phyloP scores from a whole-genome alignment of 192 early-diverging fungal genomes.

The Helicostylum pulchrum region DNA sequence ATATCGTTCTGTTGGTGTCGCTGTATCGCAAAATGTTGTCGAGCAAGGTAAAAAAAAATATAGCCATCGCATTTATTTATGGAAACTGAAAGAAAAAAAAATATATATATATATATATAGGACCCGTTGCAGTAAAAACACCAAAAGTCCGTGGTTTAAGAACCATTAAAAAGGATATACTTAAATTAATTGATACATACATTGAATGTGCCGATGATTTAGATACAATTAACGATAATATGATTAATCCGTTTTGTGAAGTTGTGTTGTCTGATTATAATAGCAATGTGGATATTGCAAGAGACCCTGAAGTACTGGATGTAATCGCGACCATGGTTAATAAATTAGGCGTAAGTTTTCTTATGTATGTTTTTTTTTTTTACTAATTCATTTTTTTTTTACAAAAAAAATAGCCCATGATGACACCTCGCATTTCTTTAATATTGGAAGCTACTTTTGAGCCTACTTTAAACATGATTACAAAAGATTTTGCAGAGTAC shows the following conservation, averaged over 20 bases:
- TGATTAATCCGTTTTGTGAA: slow-evolving; percentile 89
- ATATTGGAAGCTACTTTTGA: slow-evolving; percentile 95
- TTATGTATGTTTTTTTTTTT: not conserved
- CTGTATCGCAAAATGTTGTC: slow-evolving; percentile 78
- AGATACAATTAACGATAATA: slow-evolving; percentile 67
- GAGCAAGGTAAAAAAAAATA: slow-evolving; percentile 51
- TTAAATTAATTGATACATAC: slow-evolving; percentile 90
- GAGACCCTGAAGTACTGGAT: slow-evolving; percentile 97
- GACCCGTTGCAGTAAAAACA: slow-evolving; percentile 82
- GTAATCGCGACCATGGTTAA: slow-evolving; percentile 86
- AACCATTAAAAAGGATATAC: slow-evolving; percentile 94
- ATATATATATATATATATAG: not conserved
- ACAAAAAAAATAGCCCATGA: slow-evolving; percentile 49
- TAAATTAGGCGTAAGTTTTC: slow-evolving; percentile 47
- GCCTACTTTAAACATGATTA: slow-evolving; percentile 98
- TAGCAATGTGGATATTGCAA: slow-evolving; percentile 81
- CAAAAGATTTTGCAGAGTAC: slow-evolving; percentile 96
- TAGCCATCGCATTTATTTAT: not conserved
- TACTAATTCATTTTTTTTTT: too few relatives aligned
- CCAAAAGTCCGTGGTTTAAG: slow-evolving; percentile 89
- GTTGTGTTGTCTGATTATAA: slow-evolving; percentile 88
- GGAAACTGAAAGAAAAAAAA: not conserved
- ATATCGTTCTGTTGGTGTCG: slow-evolving; percentile 84
- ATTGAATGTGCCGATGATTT: slow-evolving; percentile 85
- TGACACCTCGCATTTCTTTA: slow-evolving; percentile 78